These are phyloP conservation scores for Iodosphaeria phyllophila DNA, from an alignment of 2,329 filamentous ascomycete species.

Conservation along the genomic window DNA sequence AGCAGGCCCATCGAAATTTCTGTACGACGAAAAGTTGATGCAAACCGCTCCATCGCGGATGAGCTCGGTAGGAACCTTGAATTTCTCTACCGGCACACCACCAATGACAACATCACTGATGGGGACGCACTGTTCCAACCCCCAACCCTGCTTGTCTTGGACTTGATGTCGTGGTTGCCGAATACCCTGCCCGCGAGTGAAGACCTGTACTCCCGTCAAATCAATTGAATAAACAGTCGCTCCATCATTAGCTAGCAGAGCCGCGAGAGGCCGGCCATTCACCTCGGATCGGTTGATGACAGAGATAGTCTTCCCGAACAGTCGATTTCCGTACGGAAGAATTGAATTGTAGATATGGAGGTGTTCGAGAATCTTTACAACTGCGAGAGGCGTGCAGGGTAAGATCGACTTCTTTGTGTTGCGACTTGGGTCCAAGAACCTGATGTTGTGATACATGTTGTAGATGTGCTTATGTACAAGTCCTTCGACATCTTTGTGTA, in stretches of 20 bases:
- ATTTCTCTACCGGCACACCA: constrained; percentile 73
- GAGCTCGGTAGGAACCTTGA: constrained; percentile 72
- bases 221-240: constrained; percentile 93
- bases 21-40: constrained; percentile 93
- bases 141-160: constrained; percentile 63
- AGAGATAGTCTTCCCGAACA: constrained; percentile 87
- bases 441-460: constrained; percentile 99
- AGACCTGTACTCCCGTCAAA: constrained; percentile 77
- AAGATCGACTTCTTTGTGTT: constrained; percentile 79
- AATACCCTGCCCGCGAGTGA: constrained; percentile 76
- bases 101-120: constrained; percentile 89
- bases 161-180: constrained; percentile 76
- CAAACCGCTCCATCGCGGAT: constrained; percentile 87
- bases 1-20: constrained; percentile 72
- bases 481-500: constrained; percentile 89
- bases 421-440: constrained; percentile 66
- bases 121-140: constrained; percentile 62
- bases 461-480: constrained; percentile 86
- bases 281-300: constrained; percentile 95
- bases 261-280: constrained; percentile 80
- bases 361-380: constrained; percentile 94
- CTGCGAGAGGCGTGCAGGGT: constrained; percentile 86
- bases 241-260: constrained; percentile 86
- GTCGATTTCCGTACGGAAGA: constrained; percentile 75
- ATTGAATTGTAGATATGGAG: constrained; percentile 94